Base-by-base conservation (phyloP, 1,139 yeast species). In the Hanseniaspora uvarum region DNA sequence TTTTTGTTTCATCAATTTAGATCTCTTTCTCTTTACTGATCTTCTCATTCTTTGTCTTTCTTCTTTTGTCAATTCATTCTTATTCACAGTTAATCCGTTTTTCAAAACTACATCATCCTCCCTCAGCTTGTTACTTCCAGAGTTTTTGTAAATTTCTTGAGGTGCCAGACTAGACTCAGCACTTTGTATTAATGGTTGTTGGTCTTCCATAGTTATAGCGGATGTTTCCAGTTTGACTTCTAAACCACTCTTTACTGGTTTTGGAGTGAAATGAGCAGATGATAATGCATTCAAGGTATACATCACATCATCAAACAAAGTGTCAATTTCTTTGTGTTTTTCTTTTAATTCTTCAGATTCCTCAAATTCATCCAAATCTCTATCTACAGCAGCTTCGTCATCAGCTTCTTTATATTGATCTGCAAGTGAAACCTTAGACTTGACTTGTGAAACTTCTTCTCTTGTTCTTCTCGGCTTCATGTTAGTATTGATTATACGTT, bases 211-310 rank as follows among this genome's bases (percentile, higher is more conserved):
- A 6, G 83, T 66, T 53, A 92, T 83, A 1, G 95, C 78, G 1
- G 95, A 82, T 0, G 86, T 77, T 58, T 83, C 80, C 40, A 89
- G 87, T 64, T 83, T 87, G 63, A 92, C 81, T 57, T 86, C 89
- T 59, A 89, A 72, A 26, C 82, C 70, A 61, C 86, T 85, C 65
- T 85, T 82, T 55, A 86, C 81, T 16, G 96, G 96, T 67, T 84
- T 86, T 55, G 98, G 98, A 54, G 88, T 79, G 71, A 84, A 92
- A 66, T 88, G 94, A 61, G 96, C 95, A 10, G 96, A 87, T 47
- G 95, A 81, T 55, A 92, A 74, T 1, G 96, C 81, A 67, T 92
- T 97, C 48, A 92, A 77, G 61, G 83, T 84, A 63, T 84, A 81
- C 50, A 78, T 75, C 40, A 94, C 73, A 24, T 72, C 72, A 48